Percentiles rank a stretch among this genome's conserved stretches.
phyloP scores from a whole-genome alignment of 495 filamentous ascomycete genomes.

The Letharia columbiana region DNA sequence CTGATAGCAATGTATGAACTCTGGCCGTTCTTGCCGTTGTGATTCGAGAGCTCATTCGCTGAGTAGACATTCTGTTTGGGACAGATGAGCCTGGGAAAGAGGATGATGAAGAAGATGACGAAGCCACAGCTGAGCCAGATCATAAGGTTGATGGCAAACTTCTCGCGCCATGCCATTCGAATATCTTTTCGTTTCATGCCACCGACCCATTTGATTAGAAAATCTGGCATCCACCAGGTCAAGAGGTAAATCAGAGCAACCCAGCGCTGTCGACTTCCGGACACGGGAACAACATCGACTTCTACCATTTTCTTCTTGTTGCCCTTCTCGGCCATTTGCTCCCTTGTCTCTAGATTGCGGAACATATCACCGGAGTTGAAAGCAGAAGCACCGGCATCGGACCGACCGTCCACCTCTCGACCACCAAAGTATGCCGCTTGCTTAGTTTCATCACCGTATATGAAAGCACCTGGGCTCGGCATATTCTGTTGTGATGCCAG shows the following conservation, averaged over 20 bases:
- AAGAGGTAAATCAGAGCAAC: conserved; percentile 76
- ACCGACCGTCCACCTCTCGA: conserved; percentile 73
- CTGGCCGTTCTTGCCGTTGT: conserved; percentile 62
- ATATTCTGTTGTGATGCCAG: conserved; percentile 50
- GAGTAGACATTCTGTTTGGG: conserved; percentile 85
- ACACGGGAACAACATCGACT: conserved; percentile 72
- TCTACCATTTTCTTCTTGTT: conserved; percentile 85
- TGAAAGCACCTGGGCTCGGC: conserved; percentile 48
- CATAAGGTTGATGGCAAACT: conserved; percentile 94
- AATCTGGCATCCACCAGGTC: conserved; percentile 82
- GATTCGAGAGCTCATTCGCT: conserved; percentile 59
- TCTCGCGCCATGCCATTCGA: conserved; percentile 91
- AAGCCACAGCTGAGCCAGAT: conserved; percentile 84
- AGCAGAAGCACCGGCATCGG: conserved; percentile 82
- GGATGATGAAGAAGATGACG: conserved; percentile 79
- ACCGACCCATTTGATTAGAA: conserved; percentile 67
- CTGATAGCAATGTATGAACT: conserved; percentile 70
- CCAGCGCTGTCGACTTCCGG: conserved; percentile 84
- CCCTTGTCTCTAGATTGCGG: conserved; percentile 83
- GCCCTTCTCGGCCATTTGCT: conserved; percentile 91
- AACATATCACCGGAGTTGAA: conserved; percentile 95
- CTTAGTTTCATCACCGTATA: conserved; percentile 63
- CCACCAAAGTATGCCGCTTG: conserved; percentile 73
- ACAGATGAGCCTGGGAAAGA: conserved; percentile 82
- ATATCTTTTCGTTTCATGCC: conserved; percentile 90